Evolutionary conservation across 257 asterid genomes (phyloP).

Genomic region (Handroanthus guayacan): DNA sequence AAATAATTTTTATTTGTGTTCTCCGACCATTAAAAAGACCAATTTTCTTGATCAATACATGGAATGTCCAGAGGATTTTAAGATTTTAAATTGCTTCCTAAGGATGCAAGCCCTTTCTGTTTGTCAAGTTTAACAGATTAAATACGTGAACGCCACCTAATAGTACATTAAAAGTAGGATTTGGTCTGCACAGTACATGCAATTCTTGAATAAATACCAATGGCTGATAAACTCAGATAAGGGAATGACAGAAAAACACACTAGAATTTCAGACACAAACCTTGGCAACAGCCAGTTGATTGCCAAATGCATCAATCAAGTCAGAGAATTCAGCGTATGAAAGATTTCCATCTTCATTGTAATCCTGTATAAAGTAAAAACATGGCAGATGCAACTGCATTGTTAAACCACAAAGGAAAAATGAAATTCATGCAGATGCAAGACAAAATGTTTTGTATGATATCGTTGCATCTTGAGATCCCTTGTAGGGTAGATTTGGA

Average conservation of each 20-base stretch:
- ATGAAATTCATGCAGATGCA: conserved; percentile 19
- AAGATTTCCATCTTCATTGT: conserved; percentile 80
- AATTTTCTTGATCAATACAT: conserved; percentile 10
- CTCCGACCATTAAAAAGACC: conserved; percentile 13
- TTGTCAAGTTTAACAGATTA: conserved; percentile 26
- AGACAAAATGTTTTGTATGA: conserved; percentile 24
- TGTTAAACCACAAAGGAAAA: conserved; percentile 33
- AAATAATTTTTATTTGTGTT: background rate
- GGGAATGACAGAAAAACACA: conserved; percentile 28
- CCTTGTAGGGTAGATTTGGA: conserved; percentile 3
- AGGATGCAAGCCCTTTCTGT: background rate
- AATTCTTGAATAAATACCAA: conserved; percentile 26
- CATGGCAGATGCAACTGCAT: conserved; percentile 21
- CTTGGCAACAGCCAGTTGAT: conserved; percentile 87
- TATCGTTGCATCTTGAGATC: conserved; percentile 28
- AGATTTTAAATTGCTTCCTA: conserved; percentile 21
- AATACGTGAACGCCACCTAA: conserved; percentile 22
- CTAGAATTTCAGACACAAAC: conserved; percentile 46
- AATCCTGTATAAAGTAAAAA: conserved; percentile 68
- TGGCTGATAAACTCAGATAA: conserved; percentile 6
- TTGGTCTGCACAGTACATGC: conserved; percentile 23
- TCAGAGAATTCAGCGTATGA: conserved; percentile 80
- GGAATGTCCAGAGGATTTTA: conserved; percentile 4
- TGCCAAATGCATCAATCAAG: conserved; percentile 91
- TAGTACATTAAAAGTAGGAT: conserved; percentile 13